Base-by-base conservation (phyloP, 805 yeast species). In the Starmerella lactis-condensi region DNA sequence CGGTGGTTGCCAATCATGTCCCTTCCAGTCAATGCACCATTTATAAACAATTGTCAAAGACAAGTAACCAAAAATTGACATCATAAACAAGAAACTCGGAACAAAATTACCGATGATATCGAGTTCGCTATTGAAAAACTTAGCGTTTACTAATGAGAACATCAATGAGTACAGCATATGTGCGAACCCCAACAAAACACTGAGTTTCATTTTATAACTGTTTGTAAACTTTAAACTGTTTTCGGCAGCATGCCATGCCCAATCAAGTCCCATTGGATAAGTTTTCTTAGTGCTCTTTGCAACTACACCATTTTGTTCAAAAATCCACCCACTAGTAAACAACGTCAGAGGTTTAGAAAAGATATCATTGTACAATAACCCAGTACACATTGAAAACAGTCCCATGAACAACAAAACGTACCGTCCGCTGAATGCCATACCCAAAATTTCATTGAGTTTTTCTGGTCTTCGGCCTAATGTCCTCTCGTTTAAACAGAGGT, bases 171-270 rank as follows among this genome's bases (percentile, higher is more conserved):
- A 89, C 4, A 85, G 61, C 99, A 89, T 89, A 57, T 89, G 99
- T 25, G 64, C 58, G 56, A 75, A 85, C 4, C 99, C 99, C 83
- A 89, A 76, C 47, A 89, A 61, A 33, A 89, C 75, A 4, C 96
- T 83, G 40, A 89, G 61, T 51, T 89, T 89, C 99, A 89, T 89
- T 61, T 89, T 89, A 60, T 81, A 89, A 2, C 95, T 83, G 59
- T 89, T 89, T 23, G 93, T 69, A 56, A 89, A 89, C 33, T 89
- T 58, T 46, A 89, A 62, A 28, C 72, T 72, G 57, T 89, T 89
- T 42, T 85, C 96, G 25, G 96, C 67, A 8, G 95, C 95, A 56
- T 89, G 99, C 99, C 99, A 89, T 9, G 75, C 78, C 43, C 75
- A 77, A 57, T 89, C 99, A 33, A 89, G 54, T 29, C 99, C 99